Evolutionary conservation across 140 eudicot species (phyloP), one percentile per base, ranked within the genome.

Genomic region (Bidens hawaiensis): DNA sequence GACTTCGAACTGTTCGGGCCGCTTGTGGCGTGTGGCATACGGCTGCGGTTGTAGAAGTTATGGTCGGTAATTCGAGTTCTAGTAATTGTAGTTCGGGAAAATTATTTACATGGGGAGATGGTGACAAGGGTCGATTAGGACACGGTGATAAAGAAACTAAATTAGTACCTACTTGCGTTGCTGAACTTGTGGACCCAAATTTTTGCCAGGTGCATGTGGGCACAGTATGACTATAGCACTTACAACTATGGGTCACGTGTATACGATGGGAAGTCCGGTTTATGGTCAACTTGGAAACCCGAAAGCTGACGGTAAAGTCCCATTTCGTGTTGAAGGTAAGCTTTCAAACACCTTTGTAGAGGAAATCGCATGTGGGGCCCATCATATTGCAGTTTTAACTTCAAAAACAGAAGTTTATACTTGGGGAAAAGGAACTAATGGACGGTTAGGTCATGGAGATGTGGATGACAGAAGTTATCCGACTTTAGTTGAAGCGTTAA

Each of bases 11-110:
- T 0, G 56, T 82, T 62, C 76, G 83, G 60, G 95, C 87, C 38
- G 89, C 96, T 68, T 91, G 99, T 77, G 99, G 99, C 3, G 83
- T 80, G 9, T 91, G 99, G 99, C 99, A 91, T 73, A 85, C 96
- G 8, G 96, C 99, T 33, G 96, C 99, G 11, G 77, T 91, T 52
- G 95, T 91, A 40, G 93, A 85, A 58, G 73, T 78, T 40, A 64
- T 55, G 48, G 61, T 47, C 23, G 74, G 66, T 17, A 61, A 78
- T 54, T 73, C 76, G 16, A 53, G 68, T 51, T 67, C 83, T 0
- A 76, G 76, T 42, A 67, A 72, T 16, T 47, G 81, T 23, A 71
- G 72, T 26, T 60, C 80, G 15, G 95, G 96, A 21, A 88, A 85
- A 69, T 63, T 91, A 40, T 91, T 80, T 76, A 87, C 96, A 21